Base-by-base conservation (phyloP, 768 basidiomycete genomes). In the Tephrocybe rancida region DNA sequence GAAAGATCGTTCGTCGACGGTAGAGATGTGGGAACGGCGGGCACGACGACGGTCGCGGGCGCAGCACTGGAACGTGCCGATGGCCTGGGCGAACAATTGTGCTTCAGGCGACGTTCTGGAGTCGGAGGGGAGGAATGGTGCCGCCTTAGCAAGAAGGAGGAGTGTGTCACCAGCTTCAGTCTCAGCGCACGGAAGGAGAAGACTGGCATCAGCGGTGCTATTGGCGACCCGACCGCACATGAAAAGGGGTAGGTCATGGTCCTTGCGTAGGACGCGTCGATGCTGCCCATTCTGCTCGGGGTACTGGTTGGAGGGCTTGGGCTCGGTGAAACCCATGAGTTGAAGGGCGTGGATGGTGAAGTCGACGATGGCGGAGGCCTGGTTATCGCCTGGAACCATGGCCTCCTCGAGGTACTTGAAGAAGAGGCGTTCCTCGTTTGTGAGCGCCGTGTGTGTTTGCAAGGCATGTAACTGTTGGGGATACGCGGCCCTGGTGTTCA, bases 181-280 rank as follows among this genome's bases (percentile, higher is more conserved):
- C 6, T 44, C 30, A 1, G 39, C 30, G 42, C 13, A 32, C 26
- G 59, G 51, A 18, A 51, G 37, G 11, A 60, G 56, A 21, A 62
- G 56, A 18, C 58, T 60, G 8, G 52, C 19, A 24, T 62, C 61
- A 16, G 61, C 59, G 24, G 54, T 41, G n/a, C 56, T 57, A 38
- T 60, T 52, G 18, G 56, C 48, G 27, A 54, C 56, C 32, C 55
- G 56, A 25, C 59, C 61, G 14, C 61, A 55, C 59, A 58, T 60
- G 49, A 58, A 62, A n/a, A 62, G 55, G 49, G 61, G 61, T 6
- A 62, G 42, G 25, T 62, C 56, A 3, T 60, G 49, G 7, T 60
- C 41, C 41, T 45, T 52, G 32, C 58, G 44, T 8, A 60, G 29
- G 19, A 62, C 52, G 19, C 56, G 58, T 21, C 48, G 59, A 8